A percentile compares a stretch with the other conserved stretches of the same genome.
Conservation (phyloP, 148 eudicot genomes). For the Dianthus caryophyllus region DNA sequence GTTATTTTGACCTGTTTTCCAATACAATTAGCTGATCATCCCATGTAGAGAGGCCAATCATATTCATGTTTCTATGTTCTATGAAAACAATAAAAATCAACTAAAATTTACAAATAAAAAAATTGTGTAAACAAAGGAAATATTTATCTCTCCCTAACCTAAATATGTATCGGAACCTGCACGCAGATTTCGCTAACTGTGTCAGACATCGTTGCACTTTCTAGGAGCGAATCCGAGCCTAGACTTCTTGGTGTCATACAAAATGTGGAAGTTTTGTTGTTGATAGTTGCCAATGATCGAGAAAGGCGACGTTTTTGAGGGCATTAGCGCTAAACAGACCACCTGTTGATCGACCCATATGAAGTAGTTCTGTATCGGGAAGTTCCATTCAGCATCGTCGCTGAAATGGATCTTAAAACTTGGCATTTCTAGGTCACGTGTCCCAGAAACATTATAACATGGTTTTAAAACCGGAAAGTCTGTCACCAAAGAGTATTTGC, state of each 20-base stretch:
- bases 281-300: conserved; percentile 93
- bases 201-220: conserved; percentile 62
- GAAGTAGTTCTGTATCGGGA: conserved; percentile 78
- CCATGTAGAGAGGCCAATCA: too few species aligned
- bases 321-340: conserved; percentile 69
- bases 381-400: conserved; percentile 82
- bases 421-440: conserved; percentile 46
- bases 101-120: conserved; percentile 10
- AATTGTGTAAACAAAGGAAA: neutral
- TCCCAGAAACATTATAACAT: conserved; percentile 88
- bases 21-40: conserved; percentile 22
- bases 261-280: conserved; percentile 85
- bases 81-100: neutral
- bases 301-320: conserved; percentile 48
- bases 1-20: conserved; percentile 4
- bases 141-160: conserved; percentile 5
- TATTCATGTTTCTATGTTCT: neutral
- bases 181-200: too few species aligned
- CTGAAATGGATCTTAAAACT: conserved; percentile 56
- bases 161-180: conserved; percentile 1
- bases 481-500: conserved; percentile 42
- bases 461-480: conserved; percentile 67
- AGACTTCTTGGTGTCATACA: conserved; percentile 77
- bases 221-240: conserved; percentile 87
- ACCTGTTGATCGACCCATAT: conserved; percentile 69